Percentiles rank a stretch among this genome's conserved stretches.
phyloP scores from a whole-genome alignment of 352 stramenopile genomes.

The Globisporangium abappressorium region DNA sequence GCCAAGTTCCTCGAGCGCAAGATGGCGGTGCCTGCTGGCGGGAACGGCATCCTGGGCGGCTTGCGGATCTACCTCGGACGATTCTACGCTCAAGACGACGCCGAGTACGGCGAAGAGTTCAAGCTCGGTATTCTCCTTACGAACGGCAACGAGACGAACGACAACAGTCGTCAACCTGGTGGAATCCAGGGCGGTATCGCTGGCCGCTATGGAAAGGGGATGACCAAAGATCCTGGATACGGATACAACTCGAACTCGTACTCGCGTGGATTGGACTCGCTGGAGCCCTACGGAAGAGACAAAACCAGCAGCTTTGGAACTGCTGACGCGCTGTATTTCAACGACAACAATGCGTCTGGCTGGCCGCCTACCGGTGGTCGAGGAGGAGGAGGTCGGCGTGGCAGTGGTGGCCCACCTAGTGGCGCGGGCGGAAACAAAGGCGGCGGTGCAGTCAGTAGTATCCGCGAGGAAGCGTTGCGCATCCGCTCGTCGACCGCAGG shows the following conservation, averaged over 20 bases:
- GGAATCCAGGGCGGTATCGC: neutral
- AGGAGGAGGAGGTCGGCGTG: neutral
- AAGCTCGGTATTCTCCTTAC: slow-evolving; percentile 74
- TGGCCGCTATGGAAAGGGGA: slow-evolving; percentile 5
- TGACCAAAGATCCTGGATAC: slow-evolving; percentile 27
- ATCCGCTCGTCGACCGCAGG: slow-evolving; percentile 56
- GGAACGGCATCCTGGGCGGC: slow-evolving; percentile 49
- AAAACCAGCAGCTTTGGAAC: slow-evolving; percentile 28
- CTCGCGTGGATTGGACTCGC: slow-evolving; percentile 21
- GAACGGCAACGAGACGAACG: slow-evolving; percentile 25
- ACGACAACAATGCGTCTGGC: slow-evolving; percentile 26
- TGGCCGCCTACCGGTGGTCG: slow-evolving; percentile 22
- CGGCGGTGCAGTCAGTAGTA: slow-evolving; percentile 32
- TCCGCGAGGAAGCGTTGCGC: slow-evolving; percentile 67
- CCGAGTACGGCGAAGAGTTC: slow-evolving; percentile 67
- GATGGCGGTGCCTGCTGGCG: slow-evolving; percentile 34
- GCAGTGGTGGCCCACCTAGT: neutral
- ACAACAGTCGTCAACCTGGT: slow-evolving; percentile 2
- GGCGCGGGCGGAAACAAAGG: neutral
- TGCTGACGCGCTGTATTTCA: slow-evolving; percentile 27
- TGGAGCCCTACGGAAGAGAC: slow-evolving; percentile 23
- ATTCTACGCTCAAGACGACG: slow-evolving; percentile 72
- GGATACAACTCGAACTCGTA: slow-evolving; percentile 29
- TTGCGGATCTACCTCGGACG: slow-evolving; percentile 69
- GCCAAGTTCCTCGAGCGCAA: slow-evolving; percentile 63